Evolutionary conservation across 2,329 filamentous ascomycete genomes (phyloP).

Genomic region (Scedosporium minutisporum): DNA sequence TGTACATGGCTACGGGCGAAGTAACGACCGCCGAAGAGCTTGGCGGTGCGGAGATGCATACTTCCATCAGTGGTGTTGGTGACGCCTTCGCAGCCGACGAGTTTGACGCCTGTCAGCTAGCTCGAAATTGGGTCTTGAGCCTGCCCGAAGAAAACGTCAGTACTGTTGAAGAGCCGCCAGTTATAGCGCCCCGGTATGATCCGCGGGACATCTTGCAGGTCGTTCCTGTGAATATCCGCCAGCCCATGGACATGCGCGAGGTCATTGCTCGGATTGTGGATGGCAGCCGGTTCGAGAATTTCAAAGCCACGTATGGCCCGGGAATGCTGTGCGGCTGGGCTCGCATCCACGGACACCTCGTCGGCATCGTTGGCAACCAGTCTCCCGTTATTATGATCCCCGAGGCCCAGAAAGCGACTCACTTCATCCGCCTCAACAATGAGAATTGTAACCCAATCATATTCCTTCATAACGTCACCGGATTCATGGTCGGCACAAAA

Average conservation of each 20-base stretch:
- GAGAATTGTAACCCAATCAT: constrained; percentile 26
- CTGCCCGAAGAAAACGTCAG: not conserved
- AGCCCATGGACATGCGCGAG: constrained; percentile 15
- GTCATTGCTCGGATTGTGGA: constrained; percentile 27
- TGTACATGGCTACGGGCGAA: constrained; percentile 33
- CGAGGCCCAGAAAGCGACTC: constrained; percentile 25
- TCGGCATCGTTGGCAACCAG: constrained; percentile 27
- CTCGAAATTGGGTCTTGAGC: constrained; percentile 5
- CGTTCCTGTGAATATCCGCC: constrained; percentile 18
- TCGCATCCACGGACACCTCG: constrained; percentile 20
- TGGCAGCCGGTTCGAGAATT: constrained; percentile 21
- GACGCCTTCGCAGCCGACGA: constrained; percentile 29
- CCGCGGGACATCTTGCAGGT: constrained; percentile 22
- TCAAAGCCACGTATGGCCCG: constrained; percentile 25
- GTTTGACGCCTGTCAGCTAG: constrained; percentile 13
- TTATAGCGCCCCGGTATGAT: constrained; percentile 14
- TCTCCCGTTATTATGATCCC: constrained; percentile 23
- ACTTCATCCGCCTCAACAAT: constrained; percentile 30
- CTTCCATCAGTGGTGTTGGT: constrained; percentile 24
- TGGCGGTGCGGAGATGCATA: constrained; percentile 28
- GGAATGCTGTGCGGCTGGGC: constrained; percentile 23
- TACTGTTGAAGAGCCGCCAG: not conserved
- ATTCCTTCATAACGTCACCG: constrained; percentile 31
- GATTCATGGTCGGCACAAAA: constrained; percentile 31
- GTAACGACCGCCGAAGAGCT: constrained; percentile 26